Evolutionary conservation across 176 grass and related monocot genomes (phyloP), one percentile per base, ranked within the genome.

Genomic region (Carex parvula): DNA sequence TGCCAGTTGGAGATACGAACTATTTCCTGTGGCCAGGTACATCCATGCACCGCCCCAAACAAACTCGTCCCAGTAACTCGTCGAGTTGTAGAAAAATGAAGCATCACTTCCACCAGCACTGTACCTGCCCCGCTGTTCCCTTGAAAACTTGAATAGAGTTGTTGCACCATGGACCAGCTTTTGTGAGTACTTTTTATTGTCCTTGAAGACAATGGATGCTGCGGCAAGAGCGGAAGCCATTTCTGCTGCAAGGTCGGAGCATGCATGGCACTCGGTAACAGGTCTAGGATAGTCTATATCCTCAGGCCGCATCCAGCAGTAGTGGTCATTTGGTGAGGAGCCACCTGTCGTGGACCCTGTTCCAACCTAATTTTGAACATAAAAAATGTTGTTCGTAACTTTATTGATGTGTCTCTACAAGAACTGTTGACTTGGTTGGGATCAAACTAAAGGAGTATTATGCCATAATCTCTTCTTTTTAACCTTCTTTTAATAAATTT

Each of bases 261-360:
- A 98, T 44, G 85, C 53, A 1, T 94, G 84, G 82, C 95, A 98
- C 35, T 93, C 84, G 0, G 68, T 70, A 46, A 98, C 95, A 1
- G 84, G 88, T 18, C 92, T 89, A 77, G 92, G 95, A 57, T 98
- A 98, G 86, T 94, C 86, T 1, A 98, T 98, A 50, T 91, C 83
- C 87, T 98, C 95, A 7, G 95, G 92, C 30, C 91, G 88, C 95
- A 93, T 94, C 92, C 95, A 98, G 82, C 95, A 98, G 82, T 98
- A 98, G 50, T 85, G 88, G 68, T 94, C 95, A 11, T 94, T 98
- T 1, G 95, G 92, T 14, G 84, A 90, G 0, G 92, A 91, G 55
- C 95, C 92, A 1, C 87, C 87, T 0, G 87, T 73, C 0, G 69
- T 90, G 58, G 86, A 77, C 9, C 79, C 88, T 32, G 74, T 87